Conservation (phyloP, 1,139 yeast species). For the Kluyveromyces marxianus region DNA sequence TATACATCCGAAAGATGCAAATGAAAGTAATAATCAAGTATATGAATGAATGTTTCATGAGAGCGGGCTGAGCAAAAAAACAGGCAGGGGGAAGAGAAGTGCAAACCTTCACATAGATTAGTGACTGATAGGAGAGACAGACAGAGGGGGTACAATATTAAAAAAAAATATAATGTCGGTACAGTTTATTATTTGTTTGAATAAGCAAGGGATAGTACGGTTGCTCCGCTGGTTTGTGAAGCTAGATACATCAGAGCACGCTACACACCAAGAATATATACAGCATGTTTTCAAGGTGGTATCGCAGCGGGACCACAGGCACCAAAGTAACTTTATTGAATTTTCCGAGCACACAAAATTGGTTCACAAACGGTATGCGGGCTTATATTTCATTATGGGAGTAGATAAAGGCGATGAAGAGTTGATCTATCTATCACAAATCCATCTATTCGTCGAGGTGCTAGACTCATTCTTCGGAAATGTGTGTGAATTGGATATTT, state of each 20-base stretch:
- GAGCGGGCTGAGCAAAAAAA: too few relatives aligned
- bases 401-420: slow-evolving; percentile 68
- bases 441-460: slow-evolving; percentile 84
- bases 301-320: slow-evolving; percentile 74
- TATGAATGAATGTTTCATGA: too few relatives aligned
- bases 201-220: slow-evolving; percentile 89
- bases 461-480: slow-evolving; percentile 77
- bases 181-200: slow-evolving; percentile 73
- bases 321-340: slow-evolving; percentile 74
- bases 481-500: slow-evolving; percentile 92
- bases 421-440: slow-evolving; percentile 70
- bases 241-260: slow-evolving; percentile 21
- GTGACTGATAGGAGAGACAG: too few relatives aligned
- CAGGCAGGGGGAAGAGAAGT: too few relatives aligned
- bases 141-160: neutral
- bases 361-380: slow-evolving; percentile 88
- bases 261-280: slow-evolving; percentile 15
- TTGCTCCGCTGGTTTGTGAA: slow-evolving; percentile 70
- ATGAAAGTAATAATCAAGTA: too few relatives aligned
- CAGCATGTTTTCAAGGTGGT: slow-evolving; percentile 68
- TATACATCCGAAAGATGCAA: too few relatives aligned
- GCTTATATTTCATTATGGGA: slow-evolving; percentile 76
- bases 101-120: too few relatives aligned
- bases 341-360: slow-evolving; percentile 60
- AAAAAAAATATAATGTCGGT: slow-evolving; percentile 45